Evolutionary conservation across 1,284 basidiomycete genomes (phyloP).

Genomic region (Chiua sp.): DNA sequence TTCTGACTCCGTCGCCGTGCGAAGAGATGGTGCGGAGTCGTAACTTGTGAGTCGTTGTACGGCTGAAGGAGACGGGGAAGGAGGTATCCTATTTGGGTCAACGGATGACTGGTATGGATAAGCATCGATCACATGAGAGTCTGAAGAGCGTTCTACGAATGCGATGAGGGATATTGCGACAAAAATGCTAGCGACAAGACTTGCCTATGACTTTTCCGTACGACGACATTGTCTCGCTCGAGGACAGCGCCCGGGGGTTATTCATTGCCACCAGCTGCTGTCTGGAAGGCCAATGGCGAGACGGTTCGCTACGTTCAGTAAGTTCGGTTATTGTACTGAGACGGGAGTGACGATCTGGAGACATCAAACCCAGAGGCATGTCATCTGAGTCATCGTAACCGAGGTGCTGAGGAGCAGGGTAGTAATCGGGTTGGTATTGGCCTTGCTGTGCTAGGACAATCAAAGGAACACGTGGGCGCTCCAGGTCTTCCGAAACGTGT

Average conservation of each 20-base stretch:
- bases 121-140: constrained; percentile 2
- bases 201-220: constrained; percentile 67
- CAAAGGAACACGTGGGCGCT: constrained; percentile 55
- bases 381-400: constrained; percentile 23
- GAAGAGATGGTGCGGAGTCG: constrained; percentile 57
- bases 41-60: constrained; percentile 68
- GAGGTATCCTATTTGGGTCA: constrained; percentile 67
- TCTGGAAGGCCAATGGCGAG: constrained; percentile 48
- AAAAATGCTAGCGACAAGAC: constrained; percentile 23
- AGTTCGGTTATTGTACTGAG: constrained; percentile 69
- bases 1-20: constrained; percentile 49
- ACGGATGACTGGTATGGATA: constrained; percentile 27
- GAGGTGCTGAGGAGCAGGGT: constrained; percentile 28
- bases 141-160: constrained; percentile 23
- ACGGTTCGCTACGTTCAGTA: constrained; percentile 66
- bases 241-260: constrained; percentile 43
- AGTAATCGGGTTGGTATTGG: constrained; percentile 38
- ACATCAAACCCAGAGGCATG: constrained; percentile 23
- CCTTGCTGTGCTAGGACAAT: constrained; percentile 62
- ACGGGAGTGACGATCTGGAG: constrained; percentile 34
- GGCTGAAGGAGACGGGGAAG: constrained; percentile 73
- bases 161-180: constrained; percentile 6
- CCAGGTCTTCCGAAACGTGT: constrained; percentile 26
- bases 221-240: constrained; percentile 56
- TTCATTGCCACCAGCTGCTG: constrained; percentile 44